Percentiles rank a stretch among this genome's conserved stretches.
Conservation (phyloP, 1,284 basidiomycete genomes). For the Boletus chippewaensis region DNA sequence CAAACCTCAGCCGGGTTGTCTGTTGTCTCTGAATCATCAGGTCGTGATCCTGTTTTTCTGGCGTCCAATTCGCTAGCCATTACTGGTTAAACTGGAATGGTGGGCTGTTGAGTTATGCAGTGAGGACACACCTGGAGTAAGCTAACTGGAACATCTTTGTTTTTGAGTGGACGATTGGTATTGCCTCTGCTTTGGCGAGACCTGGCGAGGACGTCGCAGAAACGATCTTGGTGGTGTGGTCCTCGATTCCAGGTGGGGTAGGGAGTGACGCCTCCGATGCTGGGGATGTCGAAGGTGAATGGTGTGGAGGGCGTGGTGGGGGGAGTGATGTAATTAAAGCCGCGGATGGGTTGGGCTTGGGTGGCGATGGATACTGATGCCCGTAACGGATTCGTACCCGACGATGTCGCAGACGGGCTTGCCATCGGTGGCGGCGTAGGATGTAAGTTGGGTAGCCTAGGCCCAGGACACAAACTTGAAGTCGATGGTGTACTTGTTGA, state of each 20-base stretch:
- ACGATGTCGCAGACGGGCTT: slow-evolving; percentile 46
- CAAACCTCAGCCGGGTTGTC: too few relatives aligned
- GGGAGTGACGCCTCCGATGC: slow-evolving; percentile 50
- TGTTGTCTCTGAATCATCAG: too few relatives aligned
- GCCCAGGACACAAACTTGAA: too few relatives aligned
- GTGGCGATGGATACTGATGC: slow-evolving; percentile 38
- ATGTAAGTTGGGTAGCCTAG: slow-evolving; percentile 57
- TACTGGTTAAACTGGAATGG: too few relatives aligned
- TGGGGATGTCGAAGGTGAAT: slow-evolving; percentile 45
- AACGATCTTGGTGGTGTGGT: slow-evolving; percentile 42
- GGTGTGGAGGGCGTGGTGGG: slow-evolving; percentile 38
- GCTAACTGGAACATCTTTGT: slow-evolving; percentile 45
- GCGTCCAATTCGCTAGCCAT: too few relatives aligned
- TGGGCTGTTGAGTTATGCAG: too few relatives aligned
- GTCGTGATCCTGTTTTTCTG: too few relatives aligned
- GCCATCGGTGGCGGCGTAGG: slow-evolving; percentile 41
- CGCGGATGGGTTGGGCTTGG: slow-evolving; percentile 28
- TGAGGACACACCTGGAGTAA: not conserved
- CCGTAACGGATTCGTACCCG: slow-evolving; percentile 42
- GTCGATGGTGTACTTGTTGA: too few relatives aligned
- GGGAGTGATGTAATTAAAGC: slow-evolving; percentile 28
- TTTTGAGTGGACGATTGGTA: slow-evolving; percentile 42
- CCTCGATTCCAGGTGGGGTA: slow-evolving; percentile 47
- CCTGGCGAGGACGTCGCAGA: slow-evolving; percentile 36
- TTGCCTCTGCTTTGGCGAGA: slow-evolving; percentile 28